Percentiles rank a stretch among this genome's conserved stretches.
Conservation (phyloP, 73 alveolate genomes). For the Tetrahymena thermophila region DNA sequence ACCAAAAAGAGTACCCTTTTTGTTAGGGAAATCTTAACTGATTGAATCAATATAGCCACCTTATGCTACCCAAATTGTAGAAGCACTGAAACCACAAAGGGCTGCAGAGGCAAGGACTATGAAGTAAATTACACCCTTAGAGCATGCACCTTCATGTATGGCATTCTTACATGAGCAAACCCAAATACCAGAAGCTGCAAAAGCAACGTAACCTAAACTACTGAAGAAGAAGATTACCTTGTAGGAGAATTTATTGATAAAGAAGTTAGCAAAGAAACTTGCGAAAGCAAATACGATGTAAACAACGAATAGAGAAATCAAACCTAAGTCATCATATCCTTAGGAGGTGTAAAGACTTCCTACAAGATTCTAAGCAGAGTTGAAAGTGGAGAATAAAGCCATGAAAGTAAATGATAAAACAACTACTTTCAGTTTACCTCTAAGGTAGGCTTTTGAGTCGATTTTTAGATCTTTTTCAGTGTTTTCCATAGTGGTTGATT, state of each 20-base stretch:
- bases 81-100: constrained; percentile 27
- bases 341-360: constrained; percentile 6
- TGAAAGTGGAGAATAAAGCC: constrained; percentile 28
- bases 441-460: not conserved
- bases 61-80: constrained; percentile 40
- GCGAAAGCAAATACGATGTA: constrained; percentile 20
- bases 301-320: constrained; percentile 12
- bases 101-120: constrained; percentile 11
- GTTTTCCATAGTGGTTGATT: not conserved
- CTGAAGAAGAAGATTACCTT: constrained; percentile 5
- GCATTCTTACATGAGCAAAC: constrained; percentile 15
- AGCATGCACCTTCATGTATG: constrained; percentile 20
- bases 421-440: not conserved
- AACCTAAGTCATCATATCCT: constrained; percentile 19
- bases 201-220: not conserved
- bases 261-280: constrained; percentile 11
- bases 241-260: not conserved
- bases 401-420: not conserved
- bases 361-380: constrained; percentile 28
- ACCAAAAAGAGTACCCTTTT: constrained; percentile 29
- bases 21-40: constrained; percentile 11
- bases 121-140: not conserved
- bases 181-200: constrained; percentile 15
- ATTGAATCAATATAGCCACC: constrained; percentile 17
- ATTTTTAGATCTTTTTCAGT: not conserved